Percentiles rank a stretch among this genome's conserved stretches.
Evolutionary conservation across 2,329 filamentous ascomycete species (phyloP).

Genomic region (Fusarium gaditjirri): DNA sequence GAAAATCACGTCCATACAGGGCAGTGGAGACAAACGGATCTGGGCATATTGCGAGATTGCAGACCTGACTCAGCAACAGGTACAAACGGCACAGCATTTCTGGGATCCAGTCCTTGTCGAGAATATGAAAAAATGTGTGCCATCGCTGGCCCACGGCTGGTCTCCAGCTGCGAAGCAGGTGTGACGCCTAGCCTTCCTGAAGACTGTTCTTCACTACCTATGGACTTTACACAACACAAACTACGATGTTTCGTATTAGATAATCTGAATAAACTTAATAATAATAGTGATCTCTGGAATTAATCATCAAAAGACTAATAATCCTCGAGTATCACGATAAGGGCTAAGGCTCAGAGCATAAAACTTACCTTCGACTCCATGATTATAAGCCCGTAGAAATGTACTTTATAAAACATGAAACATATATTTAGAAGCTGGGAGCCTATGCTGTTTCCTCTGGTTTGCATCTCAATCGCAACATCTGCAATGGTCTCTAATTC

Average conservation of each 20-base stretch:
- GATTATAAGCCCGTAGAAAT: rapidly evolving
- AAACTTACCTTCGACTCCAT: rapidly evolving
- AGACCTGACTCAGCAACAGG: neutral
- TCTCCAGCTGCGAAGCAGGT: neutral
- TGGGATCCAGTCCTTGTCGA: neutral
- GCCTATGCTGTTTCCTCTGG: rapidly evolving
- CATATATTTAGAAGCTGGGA: rapidly evolving
- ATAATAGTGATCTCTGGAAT: neutral
- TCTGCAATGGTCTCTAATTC: neutral
- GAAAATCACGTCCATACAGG: neutral
- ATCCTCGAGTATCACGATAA: rapidly evolving
- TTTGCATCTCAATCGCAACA: rapidly evolving
- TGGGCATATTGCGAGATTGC: neutral
- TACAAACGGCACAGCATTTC: neutral
- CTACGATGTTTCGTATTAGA: no score
- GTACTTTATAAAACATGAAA: no score
- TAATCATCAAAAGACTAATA: rapidly evolving
- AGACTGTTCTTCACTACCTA: no score
- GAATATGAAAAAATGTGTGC: neutral
- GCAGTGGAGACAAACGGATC: neutral
- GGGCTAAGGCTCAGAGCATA: no score
- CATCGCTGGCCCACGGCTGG: neutral
- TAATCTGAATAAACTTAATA: no score
- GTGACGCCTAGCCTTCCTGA: rapidly evolving
- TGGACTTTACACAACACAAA: no score